Evolutionary conservation across 2,329 filamentous ascomycete genomes (phyloP), one percentile per base, ranked within the genome.

Genomic region (Talaromyces sp.): DNA sequence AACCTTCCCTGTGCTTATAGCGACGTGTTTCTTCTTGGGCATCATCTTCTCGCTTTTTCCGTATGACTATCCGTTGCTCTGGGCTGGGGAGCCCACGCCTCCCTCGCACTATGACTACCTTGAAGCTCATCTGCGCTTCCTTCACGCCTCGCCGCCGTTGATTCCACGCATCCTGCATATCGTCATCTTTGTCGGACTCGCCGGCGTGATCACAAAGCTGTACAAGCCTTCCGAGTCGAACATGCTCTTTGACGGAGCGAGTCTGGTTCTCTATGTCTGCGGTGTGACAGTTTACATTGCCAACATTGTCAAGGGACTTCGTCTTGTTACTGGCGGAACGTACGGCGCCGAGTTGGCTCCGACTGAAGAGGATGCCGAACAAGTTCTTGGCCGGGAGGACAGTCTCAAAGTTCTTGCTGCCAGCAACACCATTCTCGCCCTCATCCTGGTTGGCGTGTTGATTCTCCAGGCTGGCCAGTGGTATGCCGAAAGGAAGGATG

Each of bases 401-500:
- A 93, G 87, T 70, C 79, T 99, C 68, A 89, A 91, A 80, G 93
- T 99, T 17, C 81, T 98, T 69, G 87, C 92, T 32, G 95, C 95
- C 8, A 96, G 91, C 75, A 96, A 99, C 77, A 98, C 95, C 3
- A 99, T 99, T 72, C 78, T 98, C 60, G 95, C 93, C 38, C 83
- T 99, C 51, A 91, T 99, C 31, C 78, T 99, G 58, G 88, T 98
- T 3, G 95, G 95, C 5, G 90, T 99, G 10, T 75, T 99, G 65
- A 90, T 97, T 35, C 78, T 99, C 71, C 95, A 99, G 84, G 91
- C 91, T 21, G 95, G 95, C 11, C 91, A 98, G 83, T 98, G 93
- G 95, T 99, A 99, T 79, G 95, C 95, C 27, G 93, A 98, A 83
- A 84, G 90, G 72, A 96, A 96, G 79, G 93, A 98, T 77, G 83